Evolutionary conservation across 2,329 filamentous ascomycete genomes (phyloP).

Genomic region (Diaporthe ampelina): DNA sequence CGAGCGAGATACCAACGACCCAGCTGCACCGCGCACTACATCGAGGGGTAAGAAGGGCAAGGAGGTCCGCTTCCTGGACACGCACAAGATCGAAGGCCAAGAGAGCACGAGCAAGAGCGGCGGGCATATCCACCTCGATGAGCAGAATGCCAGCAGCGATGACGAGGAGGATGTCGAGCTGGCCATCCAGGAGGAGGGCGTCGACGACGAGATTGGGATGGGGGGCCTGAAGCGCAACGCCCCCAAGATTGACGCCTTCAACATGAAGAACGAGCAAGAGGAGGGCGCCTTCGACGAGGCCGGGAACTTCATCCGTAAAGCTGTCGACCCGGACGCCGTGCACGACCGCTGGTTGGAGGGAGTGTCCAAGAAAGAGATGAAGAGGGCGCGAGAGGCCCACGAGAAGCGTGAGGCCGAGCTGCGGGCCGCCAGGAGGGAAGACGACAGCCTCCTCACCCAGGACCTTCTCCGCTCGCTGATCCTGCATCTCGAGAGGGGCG

Average conservation of each 20-base stretch:
- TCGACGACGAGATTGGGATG: slow-evolving; percentile 91
- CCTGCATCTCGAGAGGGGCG: slow-evolving; percentile 78
- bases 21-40: slow-evolving; percentile 44
- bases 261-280: slow-evolving; percentile 90
- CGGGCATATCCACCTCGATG: slow-evolving; percentile 75
- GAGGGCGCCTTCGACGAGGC: slow-evolving; percentile 92
- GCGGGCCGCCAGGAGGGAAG: slow-evolving; percentile 76
- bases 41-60: slow-evolving; percentile 72
- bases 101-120: slow-evolving; percentile 80
- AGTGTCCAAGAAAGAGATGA: slow-evolving; percentile 93
- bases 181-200: slow-evolving; percentile 79
- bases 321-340: slow-evolving; percentile 86
- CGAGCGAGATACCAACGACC: slow-evolving; percentile 37
- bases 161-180: slow-evolving; percentile 81
- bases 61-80: slow-evolving; percentile 72
- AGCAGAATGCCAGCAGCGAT: slow-evolving; percentile 64
- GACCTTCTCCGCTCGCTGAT: slow-evolving; percentile 85
- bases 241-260: slow-evolving; percentile 95
- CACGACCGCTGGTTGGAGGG: slow-evolving; percentile 96
- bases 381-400: slow-evolving; percentile 86
- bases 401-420: slow-evolving; percentile 86
- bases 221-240: slow-evolving; percentile 94
- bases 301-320: slow-evolving; percentile 93
- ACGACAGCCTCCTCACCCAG: slow-evolving; percentile 89
- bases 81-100: slow-evolving; percentile 81